Percentiles rank a stretch among this genome's conserved stretches.
These are phyloP conservation scores for Metschnikowia peoriensis DNA, from an alignment of 805 yeast genomes.

Conservation along the genomic window DNA sequence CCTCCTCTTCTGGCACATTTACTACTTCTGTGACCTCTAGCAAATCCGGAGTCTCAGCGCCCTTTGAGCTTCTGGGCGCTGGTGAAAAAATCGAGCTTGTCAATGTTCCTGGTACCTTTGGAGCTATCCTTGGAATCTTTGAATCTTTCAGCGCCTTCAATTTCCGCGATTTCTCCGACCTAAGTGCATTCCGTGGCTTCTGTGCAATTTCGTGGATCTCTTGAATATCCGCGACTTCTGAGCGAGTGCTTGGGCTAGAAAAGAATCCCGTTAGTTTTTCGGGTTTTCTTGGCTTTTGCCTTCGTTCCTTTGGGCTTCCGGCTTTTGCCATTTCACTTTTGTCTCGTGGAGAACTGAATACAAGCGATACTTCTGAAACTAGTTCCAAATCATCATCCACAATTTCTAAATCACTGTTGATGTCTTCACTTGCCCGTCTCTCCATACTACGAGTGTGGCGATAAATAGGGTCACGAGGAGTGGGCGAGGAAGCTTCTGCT, in stretches of 20 bases:
- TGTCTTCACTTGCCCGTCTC: not conserved
- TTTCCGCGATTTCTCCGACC: not conserved
- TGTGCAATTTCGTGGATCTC: not conserved
- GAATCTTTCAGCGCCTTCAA: not conserved
- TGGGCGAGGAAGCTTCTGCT: slow-evolving; percentile 3
- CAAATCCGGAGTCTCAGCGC: not conserved
- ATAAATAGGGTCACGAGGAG: not conserved
- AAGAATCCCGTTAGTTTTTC: not conserved
- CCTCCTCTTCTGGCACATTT: not conserved
- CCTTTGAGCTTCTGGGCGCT: not conserved
- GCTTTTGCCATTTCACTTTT: not conserved
- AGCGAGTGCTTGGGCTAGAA: not conserved
- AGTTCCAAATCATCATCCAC: slow-evolving; percentile 12
- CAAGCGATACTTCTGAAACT: slow-evolving; percentile 9
- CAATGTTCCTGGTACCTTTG: not conserved
- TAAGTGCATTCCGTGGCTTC: not conserved
- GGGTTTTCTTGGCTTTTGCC: not conserved
- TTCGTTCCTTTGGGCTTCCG: not conserved
- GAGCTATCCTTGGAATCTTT: not conserved
- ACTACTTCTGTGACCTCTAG: slow-evolving; percentile 2
- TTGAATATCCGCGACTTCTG: not conserved
- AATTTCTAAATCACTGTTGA: slow-evolving; percentile 11
- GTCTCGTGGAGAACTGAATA: slow-evolving; percentile 4
- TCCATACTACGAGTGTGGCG: not conserved
- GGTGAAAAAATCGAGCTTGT: not conserved